These are phyloP conservation scores for Vanderwaltozyma tropicalis DNA, from an alignment of 805 yeast genomes.

Conservation along the genomic window DNA sequence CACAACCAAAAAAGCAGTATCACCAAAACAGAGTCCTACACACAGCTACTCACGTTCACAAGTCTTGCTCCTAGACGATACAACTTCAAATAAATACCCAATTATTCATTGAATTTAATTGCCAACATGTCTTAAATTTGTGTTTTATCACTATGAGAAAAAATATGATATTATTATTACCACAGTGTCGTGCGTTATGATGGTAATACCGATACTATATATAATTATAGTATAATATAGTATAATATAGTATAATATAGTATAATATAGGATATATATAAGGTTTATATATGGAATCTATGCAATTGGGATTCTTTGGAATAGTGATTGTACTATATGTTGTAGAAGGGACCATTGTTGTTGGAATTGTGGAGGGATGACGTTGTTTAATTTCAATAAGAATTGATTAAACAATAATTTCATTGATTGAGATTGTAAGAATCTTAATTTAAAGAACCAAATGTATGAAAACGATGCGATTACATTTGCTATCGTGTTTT, in stretches of 20 bases:
- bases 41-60: too few relatives aligned
- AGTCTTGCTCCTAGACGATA: too few relatives aligned
- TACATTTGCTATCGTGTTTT: constrained; percentile 26
- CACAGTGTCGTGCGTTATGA: not conserved
- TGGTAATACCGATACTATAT: not conserved
- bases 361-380: constrained; percentile 32
- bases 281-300: too few relatives aligned
- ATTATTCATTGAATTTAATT: too few relatives aligned
- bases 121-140: too few relatives aligned
- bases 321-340: constrained; percentile 8
- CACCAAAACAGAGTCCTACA: too few relatives aligned
- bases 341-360: constrained; percentile 16
- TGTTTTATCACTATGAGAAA: not conserved
- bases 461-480: constrained; percentile 37
- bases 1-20: too few relatives aligned
- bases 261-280: too few relatives aligned
- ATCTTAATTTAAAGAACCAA: constrained; percentile 51
- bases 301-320: constrained; percentile 2
- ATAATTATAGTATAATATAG: too few relatives aligned
- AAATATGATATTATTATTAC: too few relatives aligned
- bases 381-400: constrained; percentile 33
- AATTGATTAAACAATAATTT: constrained; percentile 39
- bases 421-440: constrained; percentile 44
- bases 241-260: too few relatives aligned
- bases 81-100: too few relatives aligned